Conservation (phyloP, 164 flowering plant genomes). For the Buxus sempervirens region DNA sequence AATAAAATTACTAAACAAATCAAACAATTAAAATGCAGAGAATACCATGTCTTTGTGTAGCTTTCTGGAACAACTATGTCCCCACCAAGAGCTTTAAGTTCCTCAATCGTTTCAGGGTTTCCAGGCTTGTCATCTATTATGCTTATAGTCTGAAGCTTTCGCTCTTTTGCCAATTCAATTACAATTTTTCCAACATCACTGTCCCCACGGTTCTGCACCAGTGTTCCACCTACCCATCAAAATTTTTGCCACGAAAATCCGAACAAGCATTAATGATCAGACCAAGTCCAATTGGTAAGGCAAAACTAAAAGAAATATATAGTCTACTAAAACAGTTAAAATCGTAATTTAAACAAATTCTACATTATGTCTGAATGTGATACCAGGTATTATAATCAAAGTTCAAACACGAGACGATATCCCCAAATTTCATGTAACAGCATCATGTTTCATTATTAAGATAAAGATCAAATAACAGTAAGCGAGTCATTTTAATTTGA, state of each 20-base stretch:
- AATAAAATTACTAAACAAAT: background rate
- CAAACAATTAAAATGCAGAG: background rate
- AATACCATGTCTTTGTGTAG: slow-evolving; percentile 33
- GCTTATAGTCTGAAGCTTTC: slow-evolving; percentile 25
- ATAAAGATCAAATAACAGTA: background rate
- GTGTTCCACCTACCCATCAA: slow-evolving; percentile 21
- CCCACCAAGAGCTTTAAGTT: slow-evolving; percentile 31
- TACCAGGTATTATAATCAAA: background rate
- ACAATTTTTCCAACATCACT: slow-evolving; percentile 31
- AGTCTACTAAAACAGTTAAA: too few relatives aligned
- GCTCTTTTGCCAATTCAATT: slow-evolving; percentile 32
- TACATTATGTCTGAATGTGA: background rate
- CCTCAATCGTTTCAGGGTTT: slow-evolving; percentile 28
- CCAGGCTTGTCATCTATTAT: slow-evolving; percentile 34
- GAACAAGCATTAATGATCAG: background rate
- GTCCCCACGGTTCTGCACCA: slow-evolving; percentile 33
- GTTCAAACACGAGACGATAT: background rate
- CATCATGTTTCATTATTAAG: too few relatives aligned
- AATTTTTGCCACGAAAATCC: background rate
- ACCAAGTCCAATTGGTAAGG: background rate
- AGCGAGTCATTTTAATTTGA: too few relatives aligned
- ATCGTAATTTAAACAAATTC: background rate
- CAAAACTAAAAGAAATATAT: too few relatives aligned
- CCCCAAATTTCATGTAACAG: background rate
- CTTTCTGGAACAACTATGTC: slow-evolving; percentile 35